Evolutionary conservation across 2,329 filamentous ascomycete genomes (phyloP), one percentile per base, ranked within the genome.

Genomic region (Paecilomyces niveus): DNA sequence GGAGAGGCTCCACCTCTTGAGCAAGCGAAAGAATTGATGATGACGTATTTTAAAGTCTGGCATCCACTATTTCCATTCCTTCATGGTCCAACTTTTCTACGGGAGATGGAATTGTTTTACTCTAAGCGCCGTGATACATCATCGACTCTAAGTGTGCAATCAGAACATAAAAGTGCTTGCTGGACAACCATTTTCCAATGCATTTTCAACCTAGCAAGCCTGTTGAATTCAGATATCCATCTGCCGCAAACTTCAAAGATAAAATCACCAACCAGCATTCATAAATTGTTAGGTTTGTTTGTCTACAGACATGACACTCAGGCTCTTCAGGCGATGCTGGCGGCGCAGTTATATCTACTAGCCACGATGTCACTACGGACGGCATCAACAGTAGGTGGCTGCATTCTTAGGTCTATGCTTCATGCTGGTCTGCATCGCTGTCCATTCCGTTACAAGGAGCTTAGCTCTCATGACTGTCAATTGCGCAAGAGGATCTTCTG

Each of bases 11-110:
- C 72, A 2, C 62, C 64, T 5, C 59, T 68, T 24, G 63, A 72
- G 4, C 61, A 70, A 3, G 74, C 78, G 0, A 74, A 74, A 58
- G 69, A 74, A 45, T 69, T 82, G 2, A 73, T 81, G 55, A 77
- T 80, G 66, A 68, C 73, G 18, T 82, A 81, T 61, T 82, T 82
- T 64, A 76, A 73, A 62, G 71, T 76, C 9, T 82, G 80, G 79
- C 80, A 83, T 70, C 79, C 79, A 0, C 68, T 82, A 11, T 80
- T 82, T 58, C 80, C 80, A 0, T 81, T 82, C 59, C 63, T 82
- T 3, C 79, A 82, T 54, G 80, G 80, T 0, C 80, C 78, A 0
- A 76, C 75, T 1, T 80, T 81, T 54, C 63, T 82, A 24, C 71
- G 75, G 32, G 71, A 76, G 13, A 72, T 82, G 62, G 74, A 80